Conservation (phyloP, 2,329 filamentous ascomycete genomes). For the Acrodontium crateriforme region DNA sequence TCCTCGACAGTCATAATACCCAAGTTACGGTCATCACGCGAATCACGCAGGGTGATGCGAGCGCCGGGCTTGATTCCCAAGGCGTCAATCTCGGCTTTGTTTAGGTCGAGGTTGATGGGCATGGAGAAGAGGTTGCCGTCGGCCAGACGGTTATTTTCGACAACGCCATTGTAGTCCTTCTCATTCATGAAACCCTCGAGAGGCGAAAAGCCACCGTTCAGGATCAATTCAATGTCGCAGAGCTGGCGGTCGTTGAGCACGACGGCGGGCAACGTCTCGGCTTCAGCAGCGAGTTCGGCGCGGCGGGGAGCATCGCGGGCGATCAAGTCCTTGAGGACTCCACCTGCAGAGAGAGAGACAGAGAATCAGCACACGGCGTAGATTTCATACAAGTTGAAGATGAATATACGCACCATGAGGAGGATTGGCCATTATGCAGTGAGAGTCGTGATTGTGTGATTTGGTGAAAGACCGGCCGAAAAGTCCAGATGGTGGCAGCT, state of each 20-base stretch:
- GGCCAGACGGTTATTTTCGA: slow-evolving; percentile 71
- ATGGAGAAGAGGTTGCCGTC: slow-evolving; percentile 90
- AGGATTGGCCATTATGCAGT: slow-evolving; percentile 34
- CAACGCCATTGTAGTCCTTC: slow-evolving; percentile 91
- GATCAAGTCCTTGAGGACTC: slow-evolving; percentile 93
- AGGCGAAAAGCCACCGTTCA: slow-evolving; percentile 95
- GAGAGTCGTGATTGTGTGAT: background rate
- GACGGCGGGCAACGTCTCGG: slow-evolving; percentile 73
- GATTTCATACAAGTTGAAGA: background rate
- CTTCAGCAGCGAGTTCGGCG: slow-evolving; percentile 65
- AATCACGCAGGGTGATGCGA: slow-evolving; percentile 80
- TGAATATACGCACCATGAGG: slow-evolving; percentile 31
- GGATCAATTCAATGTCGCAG: slow-evolving; percentile 91
- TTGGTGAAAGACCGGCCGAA: too few species aligned
- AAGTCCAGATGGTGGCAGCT: too few species aligned
- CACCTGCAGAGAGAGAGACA: slow-evolving; percentile 39
- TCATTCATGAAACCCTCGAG: slow-evolving; percentile 97
- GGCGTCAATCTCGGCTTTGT: slow-evolving; percentile 58
- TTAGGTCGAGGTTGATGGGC: slow-evolving; percentile 86
- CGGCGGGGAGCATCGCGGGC: slow-evolving; percentile 81
- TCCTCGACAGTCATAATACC: slow-evolving; percentile 94
- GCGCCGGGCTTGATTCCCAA: slow-evolving; percentile 64
- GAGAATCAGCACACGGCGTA: background rate
- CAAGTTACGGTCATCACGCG: slow-evolving; percentile 89
- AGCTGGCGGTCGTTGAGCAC: slow-evolving; percentile 84